A percentile compares a stretch with the other conserved stretches of the same genome.
Evolutionary conservation across 2,329 filamentous ascomycete genomes (phyloP).

Genomic region (Seiridium unicorne): DNA sequence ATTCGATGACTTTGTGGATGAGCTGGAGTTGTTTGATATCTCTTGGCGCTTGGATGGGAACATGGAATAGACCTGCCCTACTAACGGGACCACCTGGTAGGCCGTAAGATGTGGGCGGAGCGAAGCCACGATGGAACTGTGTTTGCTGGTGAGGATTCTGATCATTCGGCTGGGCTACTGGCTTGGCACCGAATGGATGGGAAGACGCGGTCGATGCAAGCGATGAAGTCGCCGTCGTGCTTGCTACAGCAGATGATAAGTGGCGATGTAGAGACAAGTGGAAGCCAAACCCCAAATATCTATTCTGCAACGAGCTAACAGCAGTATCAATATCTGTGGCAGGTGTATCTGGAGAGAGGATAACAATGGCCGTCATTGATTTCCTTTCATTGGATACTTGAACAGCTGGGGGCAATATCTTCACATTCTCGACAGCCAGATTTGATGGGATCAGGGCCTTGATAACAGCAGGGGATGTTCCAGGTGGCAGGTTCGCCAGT

Average conservation of each 20-base stretch:
- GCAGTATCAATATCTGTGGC: slow-evolving; percentile 79
- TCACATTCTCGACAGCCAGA: slow-evolving; percentile 70
- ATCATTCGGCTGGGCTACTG: slow-evolving; percentile 44
- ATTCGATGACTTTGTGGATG: slow-evolving; percentile 86
- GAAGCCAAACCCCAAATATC: slow-evolving; percentile 82
- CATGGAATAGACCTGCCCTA: slow-evolving; percentile 54
- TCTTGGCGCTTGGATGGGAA: slow-evolving; percentile 71
- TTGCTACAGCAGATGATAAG: slow-evolving; percentile 72
- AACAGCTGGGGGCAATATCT: slow-evolving; percentile 59
- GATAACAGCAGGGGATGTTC: slow-evolving; percentile 57
- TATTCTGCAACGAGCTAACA: slow-evolving; percentile 76
- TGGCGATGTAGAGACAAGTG: slow-evolving; percentile 79
- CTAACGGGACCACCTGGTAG: slow-evolving; percentile 38
- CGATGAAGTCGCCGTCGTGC: slow-evolving; percentile 34
- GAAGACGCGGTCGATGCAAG: slow-evolving; percentile 48
- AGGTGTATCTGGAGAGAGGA: slow-evolving; percentile 75
- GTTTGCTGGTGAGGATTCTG: slow-evolving; percentile 37
- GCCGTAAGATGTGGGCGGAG: slow-evolving; percentile 71
- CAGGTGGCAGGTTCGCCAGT: slow-evolving; percentile 59
- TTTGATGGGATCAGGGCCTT: slow-evolving; percentile 58
- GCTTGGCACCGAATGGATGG: slow-evolving; percentile 77
- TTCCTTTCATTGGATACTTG: slow-evolving; percentile 62
- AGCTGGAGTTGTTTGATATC: slow-evolving; percentile 77
- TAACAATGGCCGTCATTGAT: slow-evolving; percentile 76
- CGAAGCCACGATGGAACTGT: slow-evolving; percentile 61